These are phyloP conservation scores for Waltergamsia citrina DNA, from an alignment of 2,329 filamentous ascomycete species.

Conservation along the genomic window DNA sequence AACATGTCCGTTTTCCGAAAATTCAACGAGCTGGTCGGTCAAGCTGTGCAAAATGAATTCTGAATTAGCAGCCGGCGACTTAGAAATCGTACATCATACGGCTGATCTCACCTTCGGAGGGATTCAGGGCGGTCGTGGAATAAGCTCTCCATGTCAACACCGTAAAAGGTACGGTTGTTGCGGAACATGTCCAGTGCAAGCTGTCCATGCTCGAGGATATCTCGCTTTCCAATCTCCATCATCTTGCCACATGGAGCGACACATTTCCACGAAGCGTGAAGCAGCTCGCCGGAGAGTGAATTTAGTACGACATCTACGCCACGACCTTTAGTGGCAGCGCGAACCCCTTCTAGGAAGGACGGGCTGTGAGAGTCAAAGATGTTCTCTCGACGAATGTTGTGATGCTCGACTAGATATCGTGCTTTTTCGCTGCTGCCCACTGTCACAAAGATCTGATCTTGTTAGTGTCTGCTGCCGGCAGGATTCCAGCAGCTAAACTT, in stretches of 20 bases:
- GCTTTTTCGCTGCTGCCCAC: slow-evolving; percentile 17
- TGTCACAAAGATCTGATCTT: slow-evolving; percentile 6
- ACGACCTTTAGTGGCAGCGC: slow-evolving; percentile 12
- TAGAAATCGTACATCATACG: too few species aligned
- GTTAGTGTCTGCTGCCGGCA: too few species aligned
- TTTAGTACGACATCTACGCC: slow-evolving; percentile 27
- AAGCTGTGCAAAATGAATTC: background rate
- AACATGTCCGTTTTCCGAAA: too few species aligned
- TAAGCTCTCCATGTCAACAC: slow-evolving; percentile 27
- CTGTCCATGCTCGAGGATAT: slow-evolving; percentile 14
- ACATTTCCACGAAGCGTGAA: slow-evolving; percentile 28
- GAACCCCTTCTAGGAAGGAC: slow-evolving; percentile 16
- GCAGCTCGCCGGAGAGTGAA: slow-evolving; percentile 16
- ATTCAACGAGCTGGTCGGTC: too few species aligned
- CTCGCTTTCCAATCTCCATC: slow-evolving; percentile 34
- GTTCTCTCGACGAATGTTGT: slow-evolving; percentile 15
- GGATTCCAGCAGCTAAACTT: background rate
- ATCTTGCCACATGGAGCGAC: slow-evolving; percentile 33
- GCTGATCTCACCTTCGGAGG: too few species aligned
- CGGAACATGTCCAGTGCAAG: slow-evolving; percentile 21
- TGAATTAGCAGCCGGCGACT: slow-evolving; percentile 10
- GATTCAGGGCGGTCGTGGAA: too few species aligned
- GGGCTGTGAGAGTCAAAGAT: slow-evolving; percentile 19
- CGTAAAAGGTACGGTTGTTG: slow-evolving; percentile 20
- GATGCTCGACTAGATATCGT: slow-evolving; percentile 13